These are phyloP conservation scores for Pittosporum tobira DNA, from an alignment of 129 eudicot species.

Conservation along the genomic window DNA sequence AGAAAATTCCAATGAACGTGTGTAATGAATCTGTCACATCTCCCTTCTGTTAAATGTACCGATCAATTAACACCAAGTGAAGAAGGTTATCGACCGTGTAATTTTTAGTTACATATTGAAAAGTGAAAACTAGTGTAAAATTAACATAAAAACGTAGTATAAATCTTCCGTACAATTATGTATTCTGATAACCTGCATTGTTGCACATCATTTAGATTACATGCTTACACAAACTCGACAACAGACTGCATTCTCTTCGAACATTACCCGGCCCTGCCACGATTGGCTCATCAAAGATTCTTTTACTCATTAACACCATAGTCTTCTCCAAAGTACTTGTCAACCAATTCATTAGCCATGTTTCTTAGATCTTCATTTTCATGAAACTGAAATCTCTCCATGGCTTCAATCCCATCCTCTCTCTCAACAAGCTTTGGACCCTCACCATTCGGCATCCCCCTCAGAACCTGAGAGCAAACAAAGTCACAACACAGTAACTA, in stretches of 20 bases:
- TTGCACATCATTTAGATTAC: slow-evolving; percentile 15
- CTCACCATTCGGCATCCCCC: slow-evolving; percentile 90
- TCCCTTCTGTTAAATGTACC: no score
- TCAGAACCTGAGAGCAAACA: slow-evolving; percentile 43
- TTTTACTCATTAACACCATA: slow-evolving; percentile 65
- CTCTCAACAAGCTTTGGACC: slow-evolving; percentile 81
- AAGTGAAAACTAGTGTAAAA: no score
- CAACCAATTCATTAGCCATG: slow-evolving; percentile 87
- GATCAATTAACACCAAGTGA: no score
- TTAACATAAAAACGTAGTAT: background rate
- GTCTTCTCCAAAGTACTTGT: slow-evolving; percentile 89
- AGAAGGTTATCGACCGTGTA: no score
- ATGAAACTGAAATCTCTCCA: slow-evolving; percentile 91
- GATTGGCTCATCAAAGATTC: background rate
- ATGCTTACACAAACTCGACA: slow-evolving; percentile 3
- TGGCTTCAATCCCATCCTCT: slow-evolving; percentile 94
- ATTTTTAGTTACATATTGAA: no score
- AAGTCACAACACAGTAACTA: background rate
- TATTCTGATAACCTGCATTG: background rate
- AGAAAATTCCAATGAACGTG: no score
- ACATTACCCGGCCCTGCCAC: background rate
- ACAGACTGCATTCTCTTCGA: background rate
- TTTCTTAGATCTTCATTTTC: slow-evolving; percentile 83
- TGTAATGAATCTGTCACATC: no score
- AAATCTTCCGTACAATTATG: background rate